Percentiles rank a stretch among this genome's conserved stretches.
These are phyloP conservation scores for Geoglossum cookeanum DNA, from an alignment of 2,329 filamentous ascomycete genomes.

Conservation along the genomic window DNA sequence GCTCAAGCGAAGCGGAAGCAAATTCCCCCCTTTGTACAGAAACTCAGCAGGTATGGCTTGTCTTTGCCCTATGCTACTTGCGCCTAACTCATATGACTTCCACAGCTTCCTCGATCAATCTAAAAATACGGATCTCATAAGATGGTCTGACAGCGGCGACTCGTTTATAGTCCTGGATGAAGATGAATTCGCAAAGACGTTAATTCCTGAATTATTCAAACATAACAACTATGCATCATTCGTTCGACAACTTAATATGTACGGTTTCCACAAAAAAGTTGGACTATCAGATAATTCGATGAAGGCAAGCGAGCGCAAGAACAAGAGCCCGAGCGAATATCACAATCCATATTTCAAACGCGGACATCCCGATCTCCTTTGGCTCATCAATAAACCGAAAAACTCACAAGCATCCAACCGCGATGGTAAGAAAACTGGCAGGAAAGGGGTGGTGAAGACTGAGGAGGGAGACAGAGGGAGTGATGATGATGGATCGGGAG, in stretches of 20 bases:
- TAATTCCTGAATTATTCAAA: constrained; percentile 60
- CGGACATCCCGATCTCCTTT: constrained; percentile 77
- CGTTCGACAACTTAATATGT: constrained; percentile 51
- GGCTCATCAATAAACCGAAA: constrained; percentile 93
- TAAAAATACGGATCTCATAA: constrained; percentile 84
- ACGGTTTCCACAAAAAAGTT: constrained; percentile 50
- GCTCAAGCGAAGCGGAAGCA: constrained; percentile 81
- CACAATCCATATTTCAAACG: constrained; percentile 92
- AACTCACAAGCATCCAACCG: constrained; percentile 39
- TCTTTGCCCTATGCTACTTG: constrained; percentile 1
- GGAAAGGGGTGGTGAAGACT: constrained; percentile 27
- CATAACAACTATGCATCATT: constrained; percentile 67
- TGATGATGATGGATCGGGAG: constrained; percentile 40
- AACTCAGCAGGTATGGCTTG: constrained; percentile 63
- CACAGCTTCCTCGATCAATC: constrained; percentile 76
- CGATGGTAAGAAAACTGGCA: constrained; percentile 24
- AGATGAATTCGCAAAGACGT: constrained; percentile 61
- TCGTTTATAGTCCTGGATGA: constrained; percentile 95
- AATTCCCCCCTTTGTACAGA: constrained; percentile 95
- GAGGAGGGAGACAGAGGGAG: constrained; percentile 54
- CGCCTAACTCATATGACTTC: constrained; percentile 4
- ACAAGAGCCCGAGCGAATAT: constrained; percentile 96
- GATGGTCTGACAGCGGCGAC: constrained; percentile 91
- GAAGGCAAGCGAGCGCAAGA: constrained; percentile 90
- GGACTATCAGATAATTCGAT: constrained; percentile 92